Evolutionary conservation across 2,329 filamentous ascomycete genomes (phyloP).

Genomic region (Dactylellina drechsleri): DNA sequence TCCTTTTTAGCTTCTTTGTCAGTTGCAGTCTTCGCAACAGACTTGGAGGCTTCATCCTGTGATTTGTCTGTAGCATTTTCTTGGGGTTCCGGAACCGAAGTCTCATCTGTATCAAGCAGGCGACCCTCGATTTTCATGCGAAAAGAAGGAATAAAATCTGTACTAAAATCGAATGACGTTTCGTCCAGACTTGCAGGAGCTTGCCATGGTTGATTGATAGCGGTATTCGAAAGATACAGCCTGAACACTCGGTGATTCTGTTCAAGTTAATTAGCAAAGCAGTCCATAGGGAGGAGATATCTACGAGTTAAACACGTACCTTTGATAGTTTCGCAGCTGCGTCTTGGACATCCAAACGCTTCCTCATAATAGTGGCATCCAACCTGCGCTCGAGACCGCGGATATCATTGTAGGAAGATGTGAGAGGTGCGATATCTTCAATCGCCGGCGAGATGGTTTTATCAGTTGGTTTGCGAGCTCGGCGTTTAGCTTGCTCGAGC

Average conservation of each 20-base stretch:
- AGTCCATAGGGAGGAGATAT: background rate
- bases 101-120: slow-evolving; percentile 75
- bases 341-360: slow-evolving; percentile 89
- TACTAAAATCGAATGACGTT: slow-evolving; percentile 79
- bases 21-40: slow-evolving; percentile 63
- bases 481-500: slow-evolving; percentile 76
- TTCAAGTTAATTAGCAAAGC: slow-evolving; percentile 7
- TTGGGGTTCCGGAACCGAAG: slow-evolving; percentile 1
- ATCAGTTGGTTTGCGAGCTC: slow-evolving; percentile 90
- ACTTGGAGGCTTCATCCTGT: slow-evolving; percentile 61
- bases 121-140: slow-evolving; percentile 91
- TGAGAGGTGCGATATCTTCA: slow-evolving; percentile 82
- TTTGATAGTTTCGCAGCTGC: slow-evolving; percentile 78
- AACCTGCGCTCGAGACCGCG: slow-evolving; percentile 86
- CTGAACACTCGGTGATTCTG: slow-evolving; percentile 84
- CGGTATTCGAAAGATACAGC: slow-evolving; percentile 94
- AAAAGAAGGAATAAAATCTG: slow-evolving; percentile 80
- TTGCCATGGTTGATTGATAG: slow-evolving; percentile 95
- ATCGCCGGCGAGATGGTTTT: slow-evolving; percentile 92
- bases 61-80: slow-evolving; percentile 29
- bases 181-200: slow-evolving; percentile 68
- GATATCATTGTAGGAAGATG: slow-evolving; percentile 81
- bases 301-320: slow-evolving; percentile 59
- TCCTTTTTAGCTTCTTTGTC: slow-evolving; percentile 62
- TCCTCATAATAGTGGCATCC: slow-evolving; percentile 93